These are phyloP conservation scores for Davidsoniella neocaledoniae DNA, from an alignment of 2,329 filamentous ascomycete genomes.

Conservation along the genomic window DNA sequence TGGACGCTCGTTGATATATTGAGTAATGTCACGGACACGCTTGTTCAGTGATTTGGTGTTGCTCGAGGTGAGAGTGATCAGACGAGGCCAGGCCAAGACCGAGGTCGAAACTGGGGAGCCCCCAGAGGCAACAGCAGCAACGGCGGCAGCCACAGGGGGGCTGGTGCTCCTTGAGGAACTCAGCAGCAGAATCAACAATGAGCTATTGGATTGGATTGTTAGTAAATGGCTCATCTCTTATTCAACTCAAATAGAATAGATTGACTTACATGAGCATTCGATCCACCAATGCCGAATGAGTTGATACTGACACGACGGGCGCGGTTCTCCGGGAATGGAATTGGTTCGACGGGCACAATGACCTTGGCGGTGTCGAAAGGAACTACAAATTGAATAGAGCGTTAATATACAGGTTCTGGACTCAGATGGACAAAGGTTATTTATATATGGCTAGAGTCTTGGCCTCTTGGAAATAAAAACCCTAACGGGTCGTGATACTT, in stretches of 20 bases:
- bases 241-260: constrained; percentile 29
- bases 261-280: constrained; percentile 22
- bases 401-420: too few species aligned
- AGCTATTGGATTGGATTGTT: background rate
- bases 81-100: background rate
- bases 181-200: background rate
- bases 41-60: background rate
- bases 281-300: constrained; percentile 18
- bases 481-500: too few species aligned
- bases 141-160: background rate
- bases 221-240: too few species aligned
- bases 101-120: too few species aligned
- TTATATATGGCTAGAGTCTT: too few species aligned
- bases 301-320: constrained; percentile 25
- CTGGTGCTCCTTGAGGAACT: background rate
- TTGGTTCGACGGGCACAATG: constrained; percentile 27
- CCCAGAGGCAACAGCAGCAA: background rate
- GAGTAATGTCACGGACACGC: background rate
- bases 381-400: background rate
- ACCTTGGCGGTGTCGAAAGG: constrained; percentile 33
- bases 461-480: too few species aligned
- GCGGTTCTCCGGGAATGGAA: constrained; percentile 28
- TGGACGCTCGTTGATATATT: background rate
- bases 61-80: background rate
- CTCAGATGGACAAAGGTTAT: too few species aligned